Conservation (phyloP, 2,329 filamentous ascomycete species). For the Fusarium luffae region DNA sequence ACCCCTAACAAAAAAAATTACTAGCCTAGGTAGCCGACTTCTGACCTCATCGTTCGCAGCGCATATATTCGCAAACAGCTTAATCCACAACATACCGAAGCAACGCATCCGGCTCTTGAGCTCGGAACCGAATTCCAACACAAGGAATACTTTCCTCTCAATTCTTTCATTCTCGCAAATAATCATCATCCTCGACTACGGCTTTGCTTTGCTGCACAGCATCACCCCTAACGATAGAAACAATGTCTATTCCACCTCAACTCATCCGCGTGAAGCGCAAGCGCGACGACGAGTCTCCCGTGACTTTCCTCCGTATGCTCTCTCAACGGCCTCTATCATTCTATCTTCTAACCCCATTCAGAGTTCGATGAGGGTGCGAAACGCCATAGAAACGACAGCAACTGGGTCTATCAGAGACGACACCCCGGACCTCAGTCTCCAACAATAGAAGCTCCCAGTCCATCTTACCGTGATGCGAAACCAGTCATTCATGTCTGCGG, state of each 20-base stretch:
- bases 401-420: constrained; percentile 68
- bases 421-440: constrained; percentile 47
- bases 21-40: constrained; percentile 12
- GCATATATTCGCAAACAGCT: constrained; percentile 4
- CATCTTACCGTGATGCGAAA: constrained; percentile 37
- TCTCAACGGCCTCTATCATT: constrained; percentile 4
- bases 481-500: constrained; percentile 63
- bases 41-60: constrained; percentile 34
- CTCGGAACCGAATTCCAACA: not conserved
- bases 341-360: constrained; percentile 45
- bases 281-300: constrained; percentile 63
- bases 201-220: not conserved
- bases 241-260: constrained; percentile 68
- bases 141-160: not conserved
- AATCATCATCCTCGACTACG: not conserved
- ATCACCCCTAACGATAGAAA: not conserved
- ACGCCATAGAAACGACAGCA: constrained; percentile 61
- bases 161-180: not conserved
- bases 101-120: not conserved
- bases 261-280: constrained; percentile 72
- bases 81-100: not conserved
- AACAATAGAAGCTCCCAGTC: constrained; percentile 38
- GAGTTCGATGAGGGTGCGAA: constrained; percentile 66
- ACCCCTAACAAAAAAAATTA: constrained; percentile 1
- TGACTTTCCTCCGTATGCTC: constrained; percentile 65